Percentiles rank a stretch among this genome's conserved stretches.
These are phyloP conservation scores for Asterochloris sp. DNA, from an alignment of 139 green algal species.

Conservation along the genomic window DNA sequence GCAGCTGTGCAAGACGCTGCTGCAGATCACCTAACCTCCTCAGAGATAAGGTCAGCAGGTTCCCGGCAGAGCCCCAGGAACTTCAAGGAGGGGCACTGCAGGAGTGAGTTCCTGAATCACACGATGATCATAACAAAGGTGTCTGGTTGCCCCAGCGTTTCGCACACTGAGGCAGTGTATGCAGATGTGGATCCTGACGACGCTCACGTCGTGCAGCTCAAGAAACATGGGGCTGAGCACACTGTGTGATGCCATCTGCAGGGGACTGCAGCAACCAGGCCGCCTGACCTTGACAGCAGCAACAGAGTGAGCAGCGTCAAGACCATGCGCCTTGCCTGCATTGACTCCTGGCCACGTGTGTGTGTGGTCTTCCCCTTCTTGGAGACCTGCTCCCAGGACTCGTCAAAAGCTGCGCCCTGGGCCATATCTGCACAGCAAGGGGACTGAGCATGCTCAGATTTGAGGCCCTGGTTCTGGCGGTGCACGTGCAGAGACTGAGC, in stretches of 20 bases:
- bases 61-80: too few relatives aligned
- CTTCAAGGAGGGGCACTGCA: too few relatives aligned
- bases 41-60: too few relatives aligned
- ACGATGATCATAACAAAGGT: too few relatives aligned
- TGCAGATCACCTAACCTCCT: background rate
- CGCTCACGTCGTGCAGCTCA: too few relatives aligned
- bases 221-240: background rate
- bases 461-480: background rate
- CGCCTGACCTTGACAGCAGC: background rate
- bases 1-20: background rate
- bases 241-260: background rate
- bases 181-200: too few relatives aligned
- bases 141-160: too few relatives aligned
- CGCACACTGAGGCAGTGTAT: too few relatives aligned
- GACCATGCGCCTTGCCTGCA: background rate
- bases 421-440: background rate
- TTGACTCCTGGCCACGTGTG: slow-evolving; percentile 12
- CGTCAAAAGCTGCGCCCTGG: background rate
- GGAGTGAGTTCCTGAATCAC: too few relatives aligned
- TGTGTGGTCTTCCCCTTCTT: slow-evolving; percentile 19
- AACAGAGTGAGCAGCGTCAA: background rate
- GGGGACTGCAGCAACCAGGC: background rate
- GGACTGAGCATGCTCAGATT: background rate
- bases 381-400: slow-evolving; percentile 7
- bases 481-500: background rate